Percentiles rank a stretch among this genome's conserved stretches.
Conservation (phyloP, 192 early-diverging fungal genomes). For the Rhizophagus sp. region DNA sequence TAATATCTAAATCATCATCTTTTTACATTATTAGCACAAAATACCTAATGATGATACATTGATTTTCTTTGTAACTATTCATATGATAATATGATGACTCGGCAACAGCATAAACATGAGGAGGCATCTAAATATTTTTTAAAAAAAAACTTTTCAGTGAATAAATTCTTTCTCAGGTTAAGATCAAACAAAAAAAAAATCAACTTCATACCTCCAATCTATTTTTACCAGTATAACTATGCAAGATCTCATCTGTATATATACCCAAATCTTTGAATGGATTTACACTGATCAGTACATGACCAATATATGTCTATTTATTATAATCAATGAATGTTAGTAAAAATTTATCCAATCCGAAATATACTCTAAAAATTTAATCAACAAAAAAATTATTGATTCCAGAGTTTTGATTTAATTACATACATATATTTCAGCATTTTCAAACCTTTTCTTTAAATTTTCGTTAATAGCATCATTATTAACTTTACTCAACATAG, state of each 20-base stretch:
- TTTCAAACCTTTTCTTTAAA: slow-evolving; percentile 84
- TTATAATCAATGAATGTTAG: background rate
- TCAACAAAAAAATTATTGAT: background rate
- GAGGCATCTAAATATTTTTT: slow-evolving; percentile 69
- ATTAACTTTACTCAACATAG: slow-evolving; percentile 88
- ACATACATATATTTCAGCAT: slow-evolving; percentile 87
- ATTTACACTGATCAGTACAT: slow-evolving; percentile 88
- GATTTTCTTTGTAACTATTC: slow-evolving; percentile 98
- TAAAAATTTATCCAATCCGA: background rate
- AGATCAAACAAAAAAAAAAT: background rate
- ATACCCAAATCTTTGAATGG: slow-evolving; percentile 96
- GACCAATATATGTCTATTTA: slow-evolving; percentile 90
- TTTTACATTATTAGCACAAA: background rate
- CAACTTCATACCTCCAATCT: slow-evolving; percentile 59
- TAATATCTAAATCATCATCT: background rate
- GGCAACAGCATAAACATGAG: slow-evolving; percentile 98
- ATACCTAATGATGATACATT: slow-evolving; percentile 96
- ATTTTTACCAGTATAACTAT: slow-evolving; percentile 85
- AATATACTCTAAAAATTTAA: background rate
- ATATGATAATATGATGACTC: slow-evolving; percentile 90
- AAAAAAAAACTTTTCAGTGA: background rate
- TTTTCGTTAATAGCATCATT: slow-evolving; percentile 96
- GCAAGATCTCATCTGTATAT: slow-evolving; percentile 88
- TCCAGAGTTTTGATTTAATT: background rate
- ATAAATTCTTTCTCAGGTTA: background rate